These are phyloP conservation scores for Mesotaenium endlicherianum DNA, from an alignment of 139 green algal genomes.

Conservation along the genomic window DNA sequence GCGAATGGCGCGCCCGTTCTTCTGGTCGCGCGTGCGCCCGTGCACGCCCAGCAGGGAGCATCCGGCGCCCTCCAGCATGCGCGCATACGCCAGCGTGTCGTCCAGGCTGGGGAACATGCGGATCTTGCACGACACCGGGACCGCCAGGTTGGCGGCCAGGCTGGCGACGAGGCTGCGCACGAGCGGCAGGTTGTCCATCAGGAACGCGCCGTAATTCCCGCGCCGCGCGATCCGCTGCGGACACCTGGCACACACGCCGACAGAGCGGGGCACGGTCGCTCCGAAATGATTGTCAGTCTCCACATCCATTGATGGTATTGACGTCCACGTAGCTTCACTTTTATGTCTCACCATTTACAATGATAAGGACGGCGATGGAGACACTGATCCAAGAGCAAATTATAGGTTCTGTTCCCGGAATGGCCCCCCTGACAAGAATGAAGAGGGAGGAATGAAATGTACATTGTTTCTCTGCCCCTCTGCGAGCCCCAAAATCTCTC, in stretches of 20 bases:
- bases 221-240: constrained; percentile 49
- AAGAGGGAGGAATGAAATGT: too few species aligned
- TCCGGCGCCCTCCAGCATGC: constrained; percentile 84
- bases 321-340: too few species aligned
- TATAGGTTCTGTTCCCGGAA: too few species aligned
- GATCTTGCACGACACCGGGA: constrained; percentile 68
- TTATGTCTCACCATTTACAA: too few species aligned
- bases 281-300: too few species aligned
- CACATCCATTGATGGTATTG: too few species aligned
- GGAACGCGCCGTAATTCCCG: constrained; percentile 61
- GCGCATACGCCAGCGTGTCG: constrained; percentile 86
- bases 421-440: too few species aligned
- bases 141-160: not conserved
- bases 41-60: constrained; percentile 88
- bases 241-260: constrained; percentile 17
- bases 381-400: too few species aligned
- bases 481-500: too few species aligned
- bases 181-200: constrained; percentile 63
- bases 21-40: constrained; percentile 89
- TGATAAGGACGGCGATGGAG: too few species aligned
- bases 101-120: constrained; percentile 80
- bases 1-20: constrained; percentile 60
- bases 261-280: too few species aligned
- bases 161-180: constrained; percentile 43
- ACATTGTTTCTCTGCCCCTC: too few species aligned